A percentile compares a stretch with the other conserved stretches of the same genome.
These are phyloP conservation scores for Sporothrix pallida DNA, from an alignment of 2,329 filamentous ascomycete species.

Conservation along the genomic window DNA sequence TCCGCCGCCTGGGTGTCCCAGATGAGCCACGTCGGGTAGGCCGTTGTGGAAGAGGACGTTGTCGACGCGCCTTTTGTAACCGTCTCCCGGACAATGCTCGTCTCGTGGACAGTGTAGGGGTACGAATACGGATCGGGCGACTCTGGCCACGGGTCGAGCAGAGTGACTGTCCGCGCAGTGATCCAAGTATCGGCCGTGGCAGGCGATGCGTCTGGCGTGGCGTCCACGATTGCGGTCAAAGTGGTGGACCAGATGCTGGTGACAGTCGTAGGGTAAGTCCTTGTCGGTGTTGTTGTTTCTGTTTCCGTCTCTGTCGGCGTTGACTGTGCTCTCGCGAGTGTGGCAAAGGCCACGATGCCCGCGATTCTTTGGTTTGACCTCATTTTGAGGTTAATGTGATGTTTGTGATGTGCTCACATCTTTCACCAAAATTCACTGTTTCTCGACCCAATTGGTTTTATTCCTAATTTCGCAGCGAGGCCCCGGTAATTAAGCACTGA, in stretches of 20 bases:
- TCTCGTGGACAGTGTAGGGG: constrained; percentile 20
- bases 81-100: neutral
- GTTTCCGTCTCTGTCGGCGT: neutral
- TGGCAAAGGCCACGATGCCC: no score
- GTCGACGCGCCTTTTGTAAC: neutral
- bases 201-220: neutral
- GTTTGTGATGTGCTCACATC: no score
- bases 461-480: no score
- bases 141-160: constrained; percentile 19
- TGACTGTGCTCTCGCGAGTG: neutral
- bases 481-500: no score
- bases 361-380: no score
- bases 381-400: no score
- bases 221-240: neutral
- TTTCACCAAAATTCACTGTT: no score
- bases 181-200: neutral
- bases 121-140: constrained; percentile 21
- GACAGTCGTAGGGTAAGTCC: constrained; percentile 12
- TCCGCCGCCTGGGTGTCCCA: constrained; percentile 21
- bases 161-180: neutral
- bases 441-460: no score
- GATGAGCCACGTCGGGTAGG: constrained; percentile 6
- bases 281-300: neutral
- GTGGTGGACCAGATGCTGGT: constrained; percentile 22
- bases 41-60: neutral